These are phyloP conservation scores for Guillardia theta DNA, from an alignment of 78 protist genomes.

Conservation along the genomic window DNA sequence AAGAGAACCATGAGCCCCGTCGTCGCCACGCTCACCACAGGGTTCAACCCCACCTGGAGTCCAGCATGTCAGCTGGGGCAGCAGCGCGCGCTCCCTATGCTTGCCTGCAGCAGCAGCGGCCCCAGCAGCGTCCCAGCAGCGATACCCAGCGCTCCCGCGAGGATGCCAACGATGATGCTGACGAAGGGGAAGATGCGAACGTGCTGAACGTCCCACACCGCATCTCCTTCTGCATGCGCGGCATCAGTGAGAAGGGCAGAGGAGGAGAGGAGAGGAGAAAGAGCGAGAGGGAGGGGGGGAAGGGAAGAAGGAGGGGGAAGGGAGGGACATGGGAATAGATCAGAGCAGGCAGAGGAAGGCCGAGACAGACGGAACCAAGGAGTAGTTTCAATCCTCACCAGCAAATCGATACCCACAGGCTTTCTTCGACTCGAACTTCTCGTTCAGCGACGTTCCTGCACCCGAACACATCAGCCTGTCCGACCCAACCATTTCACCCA, in stretches of 20 bases:
- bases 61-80: no score
- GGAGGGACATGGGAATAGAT: neutral
- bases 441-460: neutral
- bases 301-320: neutral
- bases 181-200: neutral
- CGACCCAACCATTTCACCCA: neutral
- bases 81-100: no score
- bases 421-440: no score
- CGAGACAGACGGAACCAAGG: neutral
- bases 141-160: neutral
- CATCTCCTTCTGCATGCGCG: no score
- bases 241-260: neutral
- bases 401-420: no score
- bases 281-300: neutral
- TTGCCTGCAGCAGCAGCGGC: constrained; percentile 26
- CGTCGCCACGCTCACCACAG: constrained; percentile 2
- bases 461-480: no score
- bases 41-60: neutral
- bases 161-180: neutral
- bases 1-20: constrained; percentile 21
- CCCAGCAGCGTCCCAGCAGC: constrained; percentile 19
- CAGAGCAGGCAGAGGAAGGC: neutral
- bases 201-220: no score
- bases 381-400: neutral
- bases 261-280: neutral